These are phyloP conservation scores for Tolypocladium cylindrosporum DNA, from an alignment of 2,329 filamentous ascomycete species.

Conservation along the genomic window DNA sequence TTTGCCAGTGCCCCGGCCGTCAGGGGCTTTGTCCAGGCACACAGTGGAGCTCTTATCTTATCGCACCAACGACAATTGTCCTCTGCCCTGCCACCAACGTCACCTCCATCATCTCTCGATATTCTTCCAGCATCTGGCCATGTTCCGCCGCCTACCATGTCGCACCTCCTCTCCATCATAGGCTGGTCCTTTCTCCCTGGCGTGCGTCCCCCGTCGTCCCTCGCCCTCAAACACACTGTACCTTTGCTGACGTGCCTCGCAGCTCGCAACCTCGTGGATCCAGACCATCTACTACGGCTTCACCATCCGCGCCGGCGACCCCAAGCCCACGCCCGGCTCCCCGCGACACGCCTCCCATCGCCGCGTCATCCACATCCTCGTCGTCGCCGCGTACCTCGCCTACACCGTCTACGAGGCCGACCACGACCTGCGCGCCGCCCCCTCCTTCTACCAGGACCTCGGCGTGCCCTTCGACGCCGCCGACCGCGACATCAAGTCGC, in stretches of 20 bases:
- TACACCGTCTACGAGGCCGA: slow-evolving; percentile 93
- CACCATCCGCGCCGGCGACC: slow-evolving; percentile 81
- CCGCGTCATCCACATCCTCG: slow-evolving; percentile 70
- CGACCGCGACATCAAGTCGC: slow-evolving; percentile 71
- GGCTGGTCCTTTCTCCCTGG: slow-evolving; percentile 48
- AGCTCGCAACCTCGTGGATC: slow-evolving; percentile 69
- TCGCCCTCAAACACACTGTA: not conserved
- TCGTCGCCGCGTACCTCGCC: slow-evolving; percentile 73
- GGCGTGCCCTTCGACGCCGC: slow-evolving; percentile 57
- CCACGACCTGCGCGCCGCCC: slow-evolving; percentile 59
- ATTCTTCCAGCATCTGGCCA: slow-evolving; percentile 3
- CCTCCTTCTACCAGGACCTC: slow-evolving; percentile 73
- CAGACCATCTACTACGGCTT: slow-evolving; percentile 81
- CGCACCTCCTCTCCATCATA: slow-evolving; percentile 40
- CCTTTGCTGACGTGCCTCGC: not conserved
- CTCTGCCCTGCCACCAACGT: not conserved
- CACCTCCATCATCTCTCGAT: not conserved
- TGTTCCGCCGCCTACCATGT: slow-evolving; percentile 29
- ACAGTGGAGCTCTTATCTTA: not conserved
- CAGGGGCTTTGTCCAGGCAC: not conserved
- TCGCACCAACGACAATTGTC: not conserved
- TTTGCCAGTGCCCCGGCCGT: not conserved
- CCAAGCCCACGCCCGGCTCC: slow-evolving; percentile 62
- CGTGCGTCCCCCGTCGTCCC: slow-evolving; percentile 23
- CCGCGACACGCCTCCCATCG: slow-evolving; percentile 63